Evolutionary conservation across 169 alveolate species (phyloP), one percentile per base, ranked within the genome.

Genomic region (Plasmodium ovale): DNA sequence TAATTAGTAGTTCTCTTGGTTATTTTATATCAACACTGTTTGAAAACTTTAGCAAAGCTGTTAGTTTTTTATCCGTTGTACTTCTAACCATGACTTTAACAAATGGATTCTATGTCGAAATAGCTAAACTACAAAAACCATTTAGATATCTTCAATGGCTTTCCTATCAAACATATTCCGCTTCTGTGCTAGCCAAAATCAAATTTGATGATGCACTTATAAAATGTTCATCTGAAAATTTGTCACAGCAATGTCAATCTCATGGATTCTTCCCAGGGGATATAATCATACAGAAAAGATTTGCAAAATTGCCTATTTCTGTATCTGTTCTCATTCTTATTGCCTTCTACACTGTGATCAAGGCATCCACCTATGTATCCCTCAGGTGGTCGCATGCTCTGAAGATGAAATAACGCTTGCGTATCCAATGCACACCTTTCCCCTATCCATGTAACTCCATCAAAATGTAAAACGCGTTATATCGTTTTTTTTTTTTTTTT

Each of bases 161-260:
- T 37, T 77, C 88, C 5, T 77, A 60, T 67, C 88, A 77, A 59
- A 77, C 88, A 16, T 77, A 77, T 67, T 60, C 88, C 14, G 88
- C 88, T 5, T 77, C 88, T 1, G 77, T 64, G 14, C 53, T 77
- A n/a, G 88, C 88, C 10, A 60, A 77, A 44, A 77, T 77, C 19
- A 77, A 77, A 67, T 77, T 60, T 53, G 68, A 64, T 19, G 31
- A 77, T 35, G 27, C 74, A 12, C 29, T 62, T 77, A 77, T 77
- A n/a, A 47, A 77, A 39, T 77, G 88, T 47, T 37, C 74, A 3
- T 16, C 39, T 44, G 74, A 77, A 2, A 59, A 77, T 33, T 21
- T 42, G 6, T 77, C 88, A 10, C 2, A 21, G 5, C 5, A 25
- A 1, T 77, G 88, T 21, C 67, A n/a, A 60, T n/a, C 19, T 23